Conservation (phyloP, 495 filamentous ascomycete genomes). For the Aspergillus leporis region DNA sequence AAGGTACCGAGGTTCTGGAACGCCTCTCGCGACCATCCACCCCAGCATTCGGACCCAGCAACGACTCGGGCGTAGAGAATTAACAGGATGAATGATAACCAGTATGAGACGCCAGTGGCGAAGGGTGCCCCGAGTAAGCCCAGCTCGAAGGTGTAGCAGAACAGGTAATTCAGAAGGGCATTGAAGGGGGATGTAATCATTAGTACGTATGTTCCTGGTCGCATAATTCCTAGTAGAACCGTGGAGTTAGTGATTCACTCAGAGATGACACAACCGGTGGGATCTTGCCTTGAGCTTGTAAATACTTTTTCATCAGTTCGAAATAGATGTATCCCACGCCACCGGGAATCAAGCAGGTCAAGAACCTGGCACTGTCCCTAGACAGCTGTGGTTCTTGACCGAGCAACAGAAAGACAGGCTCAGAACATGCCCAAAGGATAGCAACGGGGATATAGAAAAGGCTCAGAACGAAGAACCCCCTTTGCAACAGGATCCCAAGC, state of each 20-base stretch:
- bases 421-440: conserved; percentile 74
- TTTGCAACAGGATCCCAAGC: conserved; percentile 78
- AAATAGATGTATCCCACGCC: conserved; percentile 92
- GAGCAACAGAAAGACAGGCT: conserved; percentile 71
- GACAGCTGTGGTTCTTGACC: conserved; percentile 82
- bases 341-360: conserved; percentile 78
- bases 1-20: conserved; percentile 70
- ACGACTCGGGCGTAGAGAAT: conserved; percentile 75
- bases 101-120: conserved; percentile 84
- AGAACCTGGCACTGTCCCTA: conserved; percentile 70
- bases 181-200: conserved; percentile 81
- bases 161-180: conserved; percentile 74
- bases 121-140: conserved; percentile 80
- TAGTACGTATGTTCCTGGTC: conserved; percentile 83
- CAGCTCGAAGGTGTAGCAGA: conserved; percentile 69
- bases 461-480: conserved; percentile 72
- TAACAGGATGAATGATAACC: conserved; percentile 78
- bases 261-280: not conserved
- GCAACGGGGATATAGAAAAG: conserved; percentile 76
- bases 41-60: conserved; percentile 77
- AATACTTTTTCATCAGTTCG: conserved; percentile 86
- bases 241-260: not conserved
- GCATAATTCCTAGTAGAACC: conserved; percentile 68
- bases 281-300: conserved; percentile 78
- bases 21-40: conserved; percentile 70